A percentile compares a stretch with the other conserved stretches of the same genome.
These are phyloP conservation scores for Lasiodiplodia gonubiensis DNA, from an alignment of 2,329 filamentous ascomycete genomes.

Conservation along the genomic window DNA sequence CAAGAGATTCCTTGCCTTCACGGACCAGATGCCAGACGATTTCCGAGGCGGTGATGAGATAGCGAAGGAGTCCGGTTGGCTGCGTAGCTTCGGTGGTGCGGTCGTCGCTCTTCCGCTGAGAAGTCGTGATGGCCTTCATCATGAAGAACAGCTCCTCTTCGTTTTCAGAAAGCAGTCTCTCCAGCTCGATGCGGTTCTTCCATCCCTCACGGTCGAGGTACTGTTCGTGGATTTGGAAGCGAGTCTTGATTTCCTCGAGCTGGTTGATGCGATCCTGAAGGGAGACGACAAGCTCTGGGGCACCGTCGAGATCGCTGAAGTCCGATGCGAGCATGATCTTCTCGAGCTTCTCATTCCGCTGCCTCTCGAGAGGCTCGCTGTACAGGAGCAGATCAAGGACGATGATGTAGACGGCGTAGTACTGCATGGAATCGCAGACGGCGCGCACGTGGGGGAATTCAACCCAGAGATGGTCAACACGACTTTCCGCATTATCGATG, in stretches of 20 bases:
- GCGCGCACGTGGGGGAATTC: constrained; percentile 93
- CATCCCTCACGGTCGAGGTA: constrained; percentile 87
- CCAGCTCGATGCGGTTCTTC: constrained; percentile 87
- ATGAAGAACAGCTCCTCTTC: constrained; percentile 99
- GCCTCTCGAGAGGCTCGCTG: constrained; percentile 95
- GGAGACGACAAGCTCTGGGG: constrained; percentile 88
- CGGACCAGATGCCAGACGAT: constrained; percentile 97
- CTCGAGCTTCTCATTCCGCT: constrained; percentile 90
- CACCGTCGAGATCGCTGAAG: constrained; percentile 93
- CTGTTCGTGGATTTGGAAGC: constrained; percentile 92
- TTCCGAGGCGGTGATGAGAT: constrained; percentile 92
- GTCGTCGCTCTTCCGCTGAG: constrained; percentile 84
- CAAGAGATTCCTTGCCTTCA: constrained; percentile 82
- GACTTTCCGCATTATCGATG: constrained; percentile 68
- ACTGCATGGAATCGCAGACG: constrained; percentile 96
- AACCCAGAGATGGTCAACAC: constrained; percentile 96
- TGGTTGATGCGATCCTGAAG: constrained; percentile 92
- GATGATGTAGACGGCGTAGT: constrained; percentile 98
- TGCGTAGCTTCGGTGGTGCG: constrained; percentile 64
- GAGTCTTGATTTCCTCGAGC: constrained; percentile 92
- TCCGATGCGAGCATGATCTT: constrained; percentile 99
- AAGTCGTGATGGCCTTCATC: constrained; percentile 99
- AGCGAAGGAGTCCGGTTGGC: constrained; percentile 80
- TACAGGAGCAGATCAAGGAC: constrained; percentile 95
- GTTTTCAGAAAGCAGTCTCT: constrained; percentile 84